Percentiles rank a stretch among this genome's conserved stretches.
Conservation (phyloP, 345 rosid species). For the Balakata baccata region DNA sequence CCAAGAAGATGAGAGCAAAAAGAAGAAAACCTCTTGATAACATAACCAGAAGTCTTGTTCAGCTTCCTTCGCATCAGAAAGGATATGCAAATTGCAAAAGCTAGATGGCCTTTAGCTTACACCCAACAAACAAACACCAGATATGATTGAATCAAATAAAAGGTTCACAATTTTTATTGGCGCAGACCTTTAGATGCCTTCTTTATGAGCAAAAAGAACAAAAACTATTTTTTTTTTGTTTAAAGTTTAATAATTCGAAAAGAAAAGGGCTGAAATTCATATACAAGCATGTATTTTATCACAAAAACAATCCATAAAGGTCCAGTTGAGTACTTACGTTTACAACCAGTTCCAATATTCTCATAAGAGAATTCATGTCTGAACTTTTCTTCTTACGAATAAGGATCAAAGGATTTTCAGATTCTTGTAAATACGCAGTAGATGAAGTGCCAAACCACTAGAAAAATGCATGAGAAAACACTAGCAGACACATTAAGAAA, state of each 20-base stretch:
- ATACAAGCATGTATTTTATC: background rate
- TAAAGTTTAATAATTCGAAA: slow-evolving; percentile 16
- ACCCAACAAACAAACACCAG: slow-evolving; percentile 61
- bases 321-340: slow-evolving; percentile 34
- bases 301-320: background rate
- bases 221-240: slow-evolving; percentile 68
- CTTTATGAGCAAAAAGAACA: too few species aligned
- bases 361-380: slow-evolving; percentile 62
- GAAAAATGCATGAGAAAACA: background rate
- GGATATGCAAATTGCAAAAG: slow-evolving; percentile 78
- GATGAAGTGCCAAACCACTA: background rate
- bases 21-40: slow-evolving; percentile 60
- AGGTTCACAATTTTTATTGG: too few species aligned
- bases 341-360: slow-evolving; percentile 69
- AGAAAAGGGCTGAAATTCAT: slow-evolving; percentile 21
- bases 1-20: too few species aligned
- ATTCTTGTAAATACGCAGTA: slow-evolving; percentile 56
- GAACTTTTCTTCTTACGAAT: slow-evolving; percentile 85
- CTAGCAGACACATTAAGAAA: background rate
- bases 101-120: slow-evolving; percentile 77
- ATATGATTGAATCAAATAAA: too few species aligned
- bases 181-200: too few species aligned
- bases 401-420: slow-evolving; percentile 86
- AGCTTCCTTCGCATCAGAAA: slow-evolving; percentile 79
- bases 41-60: slow-evolving; percentile 73